These are phyloP conservation scores for Lathyrus aphaca DNA, from an alignment of 306 rosid genomes.

Conservation along the genomic window DNA sequence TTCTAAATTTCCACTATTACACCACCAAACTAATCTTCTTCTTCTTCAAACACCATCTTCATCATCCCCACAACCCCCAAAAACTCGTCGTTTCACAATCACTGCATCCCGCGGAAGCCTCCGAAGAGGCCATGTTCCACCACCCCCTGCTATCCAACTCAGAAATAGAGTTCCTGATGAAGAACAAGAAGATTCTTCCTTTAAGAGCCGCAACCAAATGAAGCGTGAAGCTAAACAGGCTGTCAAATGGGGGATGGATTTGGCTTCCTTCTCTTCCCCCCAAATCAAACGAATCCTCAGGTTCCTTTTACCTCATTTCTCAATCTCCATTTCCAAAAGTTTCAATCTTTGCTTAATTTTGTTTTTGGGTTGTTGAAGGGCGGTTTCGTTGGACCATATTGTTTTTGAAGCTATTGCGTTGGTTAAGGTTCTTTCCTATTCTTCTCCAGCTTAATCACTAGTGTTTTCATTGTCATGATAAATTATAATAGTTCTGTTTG, in stretches of 20 bases:
- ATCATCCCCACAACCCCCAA: slow-evolving; percentile 29
- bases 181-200: slow-evolving; percentile 15
- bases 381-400: slow-evolving; percentile 60
- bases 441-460: not conserved
- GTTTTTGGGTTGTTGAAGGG: slow-evolving; percentile 49
- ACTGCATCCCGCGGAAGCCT: slow-evolving; percentile 49
- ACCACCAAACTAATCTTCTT: slow-evolving; percentile 13
- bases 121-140: slow-evolving; percentile 44
- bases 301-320: slow-evolving; percentile 36
- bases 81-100: slow-evolving; percentile 34
- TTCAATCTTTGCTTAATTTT: slow-evolving; percentile 11
- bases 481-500: not conserved
- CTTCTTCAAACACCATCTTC: slow-evolving; percentile 36
- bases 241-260: slow-evolving; percentile 79
- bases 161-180: not conserved
- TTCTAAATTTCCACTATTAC: not conserved
- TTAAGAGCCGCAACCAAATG: slow-evolving; percentile 80
- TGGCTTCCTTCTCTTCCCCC: slow-evolving; percentile 70
- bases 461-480: not conserved
- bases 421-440: slow-evolving; percentile 64
- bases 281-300: slow-evolving; percentile 82
- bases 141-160: slow-evolving; percentile 3
- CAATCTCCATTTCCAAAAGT: slow-evolving; percentile 8
- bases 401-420: slow-evolving; percentile 68
- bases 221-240: slow-evolving; percentile 87